phyloP scores from a whole-genome alignment of 495 filamentous ascomycete genomes.

The Lineolata rhizophorae region DNA sequence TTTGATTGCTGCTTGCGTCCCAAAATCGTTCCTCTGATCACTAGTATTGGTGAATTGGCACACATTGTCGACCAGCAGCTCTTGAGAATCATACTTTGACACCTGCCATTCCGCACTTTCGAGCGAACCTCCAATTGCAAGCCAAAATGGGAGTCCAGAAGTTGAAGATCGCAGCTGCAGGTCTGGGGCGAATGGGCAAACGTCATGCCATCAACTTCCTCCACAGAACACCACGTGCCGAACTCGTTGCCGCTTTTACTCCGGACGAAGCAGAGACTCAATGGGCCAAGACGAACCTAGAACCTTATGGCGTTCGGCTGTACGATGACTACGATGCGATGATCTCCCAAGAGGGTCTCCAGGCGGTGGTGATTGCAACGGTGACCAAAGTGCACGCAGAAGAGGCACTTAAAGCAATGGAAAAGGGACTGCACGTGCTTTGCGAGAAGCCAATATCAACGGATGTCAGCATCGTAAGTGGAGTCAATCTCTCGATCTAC shows the following conservation, averaged over 20 bases:
- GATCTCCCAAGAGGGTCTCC: slow-evolving; percentile 29
- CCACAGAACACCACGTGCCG: slow-evolving; percentile 5
- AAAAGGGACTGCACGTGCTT: slow-evolving; percentile 28
- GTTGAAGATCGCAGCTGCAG: slow-evolving; percentile 9
- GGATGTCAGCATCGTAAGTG: slow-evolving; percentile 28
- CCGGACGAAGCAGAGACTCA: slow-evolving; percentile 5
- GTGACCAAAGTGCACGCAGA: slow-evolving; percentile 34
- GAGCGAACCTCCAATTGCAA: too few relatives aligned
- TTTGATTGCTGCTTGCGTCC: too few relatives aligned
- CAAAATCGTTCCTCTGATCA: too few relatives aligned
- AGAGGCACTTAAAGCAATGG: slow-evolving; percentile 32
- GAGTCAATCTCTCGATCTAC: background rate
- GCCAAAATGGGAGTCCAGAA: too few relatives aligned
- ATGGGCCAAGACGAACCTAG: slow-evolving; percentile 5
- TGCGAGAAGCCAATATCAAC: slow-evolving; percentile 34
- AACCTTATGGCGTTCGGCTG: slow-evolving; percentile 9
- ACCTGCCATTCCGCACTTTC: too few relatives aligned
- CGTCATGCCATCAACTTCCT: slow-evolving; percentile 9
- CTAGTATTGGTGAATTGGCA: too few relatives aligned
- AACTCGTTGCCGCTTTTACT: slow-evolving; percentile 9
- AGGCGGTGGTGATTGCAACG: slow-evolving; percentile 29
- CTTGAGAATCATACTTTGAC: too few relatives aligned
- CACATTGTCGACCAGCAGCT: too few relatives aligned
- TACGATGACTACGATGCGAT: slow-evolving; percentile 34
- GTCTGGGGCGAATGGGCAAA: slow-evolving; percentile 10